A percentile compares a stretch with the other conserved stretches of the same genome.
These are phyloP conservation scores for Aegilops sharonensis DNA, from an alignment of 176 grass and related monocot species.

Conservation along the genomic window DNA sequence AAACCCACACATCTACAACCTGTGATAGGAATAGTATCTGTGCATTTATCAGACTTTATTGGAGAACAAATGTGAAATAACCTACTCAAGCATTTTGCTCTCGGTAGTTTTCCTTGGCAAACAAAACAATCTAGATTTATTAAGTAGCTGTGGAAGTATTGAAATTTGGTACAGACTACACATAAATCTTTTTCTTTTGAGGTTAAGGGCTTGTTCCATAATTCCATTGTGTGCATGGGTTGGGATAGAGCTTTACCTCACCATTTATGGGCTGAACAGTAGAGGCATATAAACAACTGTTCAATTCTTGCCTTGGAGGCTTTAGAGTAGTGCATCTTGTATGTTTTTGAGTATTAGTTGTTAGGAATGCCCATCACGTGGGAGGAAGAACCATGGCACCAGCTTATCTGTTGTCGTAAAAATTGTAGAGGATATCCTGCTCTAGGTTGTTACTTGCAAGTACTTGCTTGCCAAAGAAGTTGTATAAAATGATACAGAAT, in stretches of 20 bases:
- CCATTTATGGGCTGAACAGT: not conserved
- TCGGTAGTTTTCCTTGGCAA: not conserved
- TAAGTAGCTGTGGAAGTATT: not conserved
- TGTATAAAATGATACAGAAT: not conserved
- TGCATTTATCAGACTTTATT: not conserved
- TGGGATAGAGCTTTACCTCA: not conserved
- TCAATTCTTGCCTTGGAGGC: not conserved
- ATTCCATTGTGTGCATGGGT: not conserved
- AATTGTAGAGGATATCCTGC: not conserved
- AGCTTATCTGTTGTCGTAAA: not conserved
- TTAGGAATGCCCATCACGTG: not conserved
- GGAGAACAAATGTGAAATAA: conserved; percentile 11
- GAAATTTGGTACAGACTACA: not conserved
- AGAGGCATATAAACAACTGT: not conserved
- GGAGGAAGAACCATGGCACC: not conserved
- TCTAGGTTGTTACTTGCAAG: not conserved
- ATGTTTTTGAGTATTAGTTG: not conserved
- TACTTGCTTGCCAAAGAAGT: not conserved
- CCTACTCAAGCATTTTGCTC: not conserved
- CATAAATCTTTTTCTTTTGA: not conserved
- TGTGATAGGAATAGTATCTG: not conserved
- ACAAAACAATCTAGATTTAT: not conserved
- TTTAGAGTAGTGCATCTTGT: not conserved
- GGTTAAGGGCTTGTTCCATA: not conserved
- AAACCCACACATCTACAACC: not conserved